These are phyloP conservation scores for Grifola frondosa DNA, from an alignment of 1,284 basidiomycete genomes.

Conservation along the genomic window DNA sequence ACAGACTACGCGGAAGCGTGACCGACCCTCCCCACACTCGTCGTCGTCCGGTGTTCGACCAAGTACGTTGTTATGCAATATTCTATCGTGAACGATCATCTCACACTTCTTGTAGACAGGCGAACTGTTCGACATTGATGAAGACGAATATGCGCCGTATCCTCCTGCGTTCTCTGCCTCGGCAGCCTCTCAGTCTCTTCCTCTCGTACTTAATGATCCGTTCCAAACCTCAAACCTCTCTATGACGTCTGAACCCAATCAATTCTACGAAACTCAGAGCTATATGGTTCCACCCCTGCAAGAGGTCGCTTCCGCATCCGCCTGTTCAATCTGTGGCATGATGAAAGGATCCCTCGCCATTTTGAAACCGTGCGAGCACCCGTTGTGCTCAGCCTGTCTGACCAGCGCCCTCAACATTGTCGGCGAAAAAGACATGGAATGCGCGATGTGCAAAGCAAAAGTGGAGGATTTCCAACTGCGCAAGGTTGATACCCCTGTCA, in stretches of 20 bases:
- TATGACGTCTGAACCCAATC: conserved; percentile 23
- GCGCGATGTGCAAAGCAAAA: conserved; percentile 67
- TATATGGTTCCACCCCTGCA: conserved; percentile 11
- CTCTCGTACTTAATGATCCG: conserved; percentile 34
- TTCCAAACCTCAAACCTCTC: conserved; percentile 32
- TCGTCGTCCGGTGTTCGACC: conserved; percentile 47
- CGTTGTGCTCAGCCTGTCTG: conserved; percentile 73
- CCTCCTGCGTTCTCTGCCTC: conserved; percentile 42
- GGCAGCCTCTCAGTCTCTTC: conserved; percentile 31
- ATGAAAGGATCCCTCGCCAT: conserved; percentile 53
- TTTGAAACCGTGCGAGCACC: conserved; percentile 69
- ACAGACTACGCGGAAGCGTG: conserved; percentile 65
- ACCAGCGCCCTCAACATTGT: conserved; percentile 83
- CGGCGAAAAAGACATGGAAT: conserved; percentile 81
- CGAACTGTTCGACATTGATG: conserved; percentile 72
- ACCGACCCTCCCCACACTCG: conserved; percentile 72
- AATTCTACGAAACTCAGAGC: conserved; percentile 26
- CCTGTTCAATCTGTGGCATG: conserved; percentile 54
- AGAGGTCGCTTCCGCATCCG: conserved; percentile 8
- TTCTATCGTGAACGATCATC: background rate
- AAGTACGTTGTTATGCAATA: conserved; percentile 21
- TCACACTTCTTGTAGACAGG: conserved; percentile 38
- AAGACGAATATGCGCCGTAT: conserved; percentile 59
- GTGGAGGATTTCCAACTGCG: conserved; percentile 67
- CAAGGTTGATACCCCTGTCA: conserved; percentile 16